A percentile compares a stretch with the other conserved stretches of the same genome.
Conservation (phyloP, 495 filamentous ascomycete genomes). For the Penicillium malachiteum region DNA sequence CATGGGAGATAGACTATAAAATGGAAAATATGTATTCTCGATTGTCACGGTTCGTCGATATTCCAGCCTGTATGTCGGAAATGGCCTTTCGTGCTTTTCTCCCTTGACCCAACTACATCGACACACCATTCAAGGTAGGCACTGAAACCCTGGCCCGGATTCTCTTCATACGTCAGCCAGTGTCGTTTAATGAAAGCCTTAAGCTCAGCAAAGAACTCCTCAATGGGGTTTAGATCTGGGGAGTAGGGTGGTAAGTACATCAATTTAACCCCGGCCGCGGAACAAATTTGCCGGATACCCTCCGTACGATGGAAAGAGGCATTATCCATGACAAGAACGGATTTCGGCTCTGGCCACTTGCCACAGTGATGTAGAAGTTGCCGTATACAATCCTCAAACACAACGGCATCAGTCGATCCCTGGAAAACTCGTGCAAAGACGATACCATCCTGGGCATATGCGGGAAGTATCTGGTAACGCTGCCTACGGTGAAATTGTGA, state of each 20-base stretch:
- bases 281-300: not conserved
- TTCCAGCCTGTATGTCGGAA: slow-evolving; percentile 2
- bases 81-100: not conserved
- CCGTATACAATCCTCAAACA: slow-evolving; percentile 44
- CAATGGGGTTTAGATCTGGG: too few relatives aligned
- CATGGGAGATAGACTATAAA: too few relatives aligned
- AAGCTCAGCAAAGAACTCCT: too few relatives aligned
- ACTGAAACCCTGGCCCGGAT: not conserved
- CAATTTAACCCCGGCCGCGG: slow-evolving; percentile 21
- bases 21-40: too few relatives aligned
- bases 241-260: too few relatives aligned
- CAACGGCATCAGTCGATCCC: slow-evolving; percentile 11
- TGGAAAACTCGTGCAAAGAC: not conserved
- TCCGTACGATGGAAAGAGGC: slow-evolving; percentile 6
- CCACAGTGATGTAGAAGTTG: slow-evolving; percentile 33
- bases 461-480: not conserved
- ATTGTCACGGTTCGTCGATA: too few relatives aligned
- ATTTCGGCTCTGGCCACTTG: slow-evolving; percentile 39
- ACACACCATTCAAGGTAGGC: not conserved
- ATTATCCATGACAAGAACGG: slow-evolving; percentile 27
- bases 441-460: not conserved
- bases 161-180: not conserved
- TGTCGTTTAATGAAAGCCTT: not conserved
- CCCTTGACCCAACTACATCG: not conserved
- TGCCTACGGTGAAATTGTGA: slow-evolving; percentile 29